These are phyloP conservation scores for Thraustochytrium striatum DNA, from an alignment of 352 stramenopile genomes.

Conservation along the genomic window DNA sequence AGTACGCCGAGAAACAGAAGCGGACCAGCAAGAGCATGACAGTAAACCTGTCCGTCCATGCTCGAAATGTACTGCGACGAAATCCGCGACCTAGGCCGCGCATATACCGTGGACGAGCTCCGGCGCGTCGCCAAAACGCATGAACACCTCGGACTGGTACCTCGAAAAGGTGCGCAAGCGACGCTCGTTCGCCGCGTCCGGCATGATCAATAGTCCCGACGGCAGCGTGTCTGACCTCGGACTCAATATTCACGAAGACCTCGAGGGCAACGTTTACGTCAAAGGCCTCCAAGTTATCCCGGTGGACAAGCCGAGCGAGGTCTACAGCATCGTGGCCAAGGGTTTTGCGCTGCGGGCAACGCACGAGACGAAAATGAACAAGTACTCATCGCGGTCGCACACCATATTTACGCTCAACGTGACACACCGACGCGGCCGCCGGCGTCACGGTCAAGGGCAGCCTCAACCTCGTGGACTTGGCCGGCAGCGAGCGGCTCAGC, in stretches of 20 bases:
- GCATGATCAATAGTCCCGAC: not conserved
- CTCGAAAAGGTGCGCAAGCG: slow-evolving; percentile 36
- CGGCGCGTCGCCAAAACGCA: not conserved
- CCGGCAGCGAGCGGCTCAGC: slow-evolving; percentile 87
- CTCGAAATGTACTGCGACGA: slow-evolving; percentile 89
- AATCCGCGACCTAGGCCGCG: slow-evolving; percentile 79
- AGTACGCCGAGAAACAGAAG: slow-evolving; percentile 62
- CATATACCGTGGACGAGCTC: slow-evolving; percentile 59
- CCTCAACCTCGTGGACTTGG: slow-evolving; percentile 95
- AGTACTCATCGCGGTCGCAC: slow-evolving; percentile 74
- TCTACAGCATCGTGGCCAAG: slow-evolving; percentile 67
- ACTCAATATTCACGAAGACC: slow-evolving; percentile 86
- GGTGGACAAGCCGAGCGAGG: slow-evolving; percentile 75
- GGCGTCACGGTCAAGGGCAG: slow-evolving; percentile 59
- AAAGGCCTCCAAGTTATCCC: slow-evolving; percentile 83
- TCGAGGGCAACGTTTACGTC: slow-evolving; percentile 82
- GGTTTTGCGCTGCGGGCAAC: slow-evolving; percentile 78
- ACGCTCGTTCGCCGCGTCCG: not conserved
- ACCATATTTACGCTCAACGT: slow-evolving; percentile 71
- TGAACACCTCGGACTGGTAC: slow-evolving; percentile 52
- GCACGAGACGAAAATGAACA: slow-evolving; percentile 86
- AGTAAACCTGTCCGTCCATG: slow-evolving; percentile 71
- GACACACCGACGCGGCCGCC: slow-evolving; percentile 51
- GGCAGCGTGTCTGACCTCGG: slow-evolving; percentile 61
- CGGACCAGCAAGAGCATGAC: slow-evolving; percentile 53